These are phyloP conservation scores for Suhomyces prunicola DNA, from an alignment of 805 yeast species.

Conservation along the genomic window DNA sequence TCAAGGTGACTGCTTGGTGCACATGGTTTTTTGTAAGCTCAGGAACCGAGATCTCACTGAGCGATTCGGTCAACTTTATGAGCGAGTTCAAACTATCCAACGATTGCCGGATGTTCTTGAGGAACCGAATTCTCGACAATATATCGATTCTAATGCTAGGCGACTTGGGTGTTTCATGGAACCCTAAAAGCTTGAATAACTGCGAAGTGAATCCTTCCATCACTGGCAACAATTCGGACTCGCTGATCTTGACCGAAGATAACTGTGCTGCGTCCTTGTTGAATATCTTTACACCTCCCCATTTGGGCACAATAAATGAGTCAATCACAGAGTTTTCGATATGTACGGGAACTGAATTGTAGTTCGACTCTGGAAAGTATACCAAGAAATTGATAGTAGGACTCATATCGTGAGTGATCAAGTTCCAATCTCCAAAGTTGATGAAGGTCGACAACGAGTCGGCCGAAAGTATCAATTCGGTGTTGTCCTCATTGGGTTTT, in stretches of 20 bases:
- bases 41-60: slow-evolving; percentile 84
- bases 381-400: slow-evolving; percentile 71
- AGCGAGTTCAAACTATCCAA: slow-evolving; percentile 72
- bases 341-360: slow-evolving; percentile 44
- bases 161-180: slow-evolving; percentile 55
- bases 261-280: slow-evolving; percentile 33
- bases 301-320: slow-evolving; percentile 79
- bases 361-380: slow-evolving; percentile 53
- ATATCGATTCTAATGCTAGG: slow-evolving; percentile 64
- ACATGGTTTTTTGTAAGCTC: slow-evolving; percentile 62
- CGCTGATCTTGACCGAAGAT: slow-evolving; percentile 25
- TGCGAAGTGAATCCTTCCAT: slow-evolving; percentile 74
- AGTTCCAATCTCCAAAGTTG: slow-evolving; percentile 83
- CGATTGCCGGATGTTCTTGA: slow-evolving; percentile 58
- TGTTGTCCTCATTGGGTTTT: slow-evolving; percentile 19
- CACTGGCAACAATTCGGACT: slow-evolving; percentile 50
- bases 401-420: slow-evolving; percentile 53
- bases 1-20: slow-evolving; percentile 42
- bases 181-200: slow-evolving; percentile 68
- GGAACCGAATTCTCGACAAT: slow-evolving; percentile 55
- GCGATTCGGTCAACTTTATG: slow-evolving; percentile 60
- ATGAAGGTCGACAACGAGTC: slow-evolving; percentile 69
- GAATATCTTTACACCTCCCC: slow-evolving; percentile 74
- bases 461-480: slow-evolving; percentile 36
- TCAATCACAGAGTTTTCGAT: slow-evolving; percentile 49